A percentile compares a stretch with the other conserved stretches of the same genome.
Evolutionary conservation across 371 early-diverging fungal genomes (phyloP).

Genomic region (Haplosporangium sp.): DNA sequence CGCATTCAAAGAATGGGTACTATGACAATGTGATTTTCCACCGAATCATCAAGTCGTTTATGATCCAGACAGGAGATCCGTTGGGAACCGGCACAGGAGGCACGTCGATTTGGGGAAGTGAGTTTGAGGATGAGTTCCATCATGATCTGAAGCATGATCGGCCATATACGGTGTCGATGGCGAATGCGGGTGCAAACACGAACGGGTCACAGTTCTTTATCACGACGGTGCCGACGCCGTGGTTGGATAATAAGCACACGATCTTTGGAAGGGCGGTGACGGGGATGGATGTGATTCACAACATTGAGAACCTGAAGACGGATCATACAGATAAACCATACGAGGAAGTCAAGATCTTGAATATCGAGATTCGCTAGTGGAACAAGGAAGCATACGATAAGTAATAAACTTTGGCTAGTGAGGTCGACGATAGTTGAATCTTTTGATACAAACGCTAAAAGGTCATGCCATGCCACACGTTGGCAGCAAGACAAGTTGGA

Average conservation of each 20-base stretch:
- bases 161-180: constrained; percentile 96
- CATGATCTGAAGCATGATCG: constrained; percentile 85
- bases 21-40: constrained; percentile 88
- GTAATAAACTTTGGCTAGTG: too few species aligned
- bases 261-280: constrained; percentile 96
- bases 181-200: constrained; percentile 95
- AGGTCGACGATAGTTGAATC: too few species aligned
- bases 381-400: too few species aligned
- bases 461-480: too few species aligned
- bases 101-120: constrained; percentile 91
- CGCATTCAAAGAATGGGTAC: constrained; percentile 81
- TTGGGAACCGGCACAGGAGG: constrained; percentile 97
- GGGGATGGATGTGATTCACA: constrained; percentile 94
- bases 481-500: too few species aligned
- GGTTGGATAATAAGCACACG: constrained; percentile 97
- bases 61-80: constrained; percentile 92
- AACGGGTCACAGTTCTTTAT: constrained; percentile 99
- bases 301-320: constrained; percentile 80
- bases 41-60: constrained; percentile 91
- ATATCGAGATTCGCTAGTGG: constrained; percentile 70
- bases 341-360: constrained; percentile 76
- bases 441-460: too few species aligned
- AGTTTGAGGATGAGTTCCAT: constrained; percentile 96
- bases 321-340: constrained; percentile 88
- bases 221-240: constrained; percentile 90